Evolutionary conservation across 1,284 basidiomycete genomes (phyloP), one percentile per base, ranked within the genome.

Genomic region (Porogramme epimiltina): DNA sequence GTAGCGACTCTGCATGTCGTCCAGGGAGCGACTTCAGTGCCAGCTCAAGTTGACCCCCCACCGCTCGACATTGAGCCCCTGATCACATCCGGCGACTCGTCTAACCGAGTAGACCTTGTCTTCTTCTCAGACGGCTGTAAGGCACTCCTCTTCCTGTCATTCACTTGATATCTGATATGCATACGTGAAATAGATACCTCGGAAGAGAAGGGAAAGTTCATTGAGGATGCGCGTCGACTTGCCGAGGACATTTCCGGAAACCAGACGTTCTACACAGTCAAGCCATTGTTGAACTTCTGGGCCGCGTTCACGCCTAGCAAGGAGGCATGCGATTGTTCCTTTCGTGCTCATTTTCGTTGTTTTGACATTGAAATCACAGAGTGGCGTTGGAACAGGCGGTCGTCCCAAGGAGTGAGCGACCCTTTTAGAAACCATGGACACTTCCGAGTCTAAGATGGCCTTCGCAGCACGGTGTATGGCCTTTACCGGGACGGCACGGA

Each of bases 101-200:
- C 64, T 33, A 90, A 92, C 59, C 78, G 89, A 13, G 80, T 92
- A 13, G 84, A 92, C 66, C 70, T 93, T 9, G 83, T 89, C 9
- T 92, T 93, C 73, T 92, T 93, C 66, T 77, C 83, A 0, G 91
- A 94, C 60, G 91, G 91, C 25, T 93, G 91, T 93, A 66, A 63
- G 88, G n/a, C n/a, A n/a, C n/a, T n/a, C n/a, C 77, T 20, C 11
- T 31, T 31, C 13, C 13, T 31, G 6, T 28, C 15, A 26, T 47
- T 24, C 16, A 19, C 24, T 13, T 20, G 13, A 28, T 40, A 5
- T 11, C 36, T 1, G 4, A 22, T 24, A 6, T 8, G 8, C 28
- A 31, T 31, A 13, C 28, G 8, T 8, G 13, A 6, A 31, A 16
- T 56, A 93, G 91, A 93, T 65, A 75, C 82, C 1, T 36, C 42